These are phyloP conservation scores for Zoysia matrella DNA, from an alignment of 202 grass and related monocot species.

Conservation along the genomic window DNA sequence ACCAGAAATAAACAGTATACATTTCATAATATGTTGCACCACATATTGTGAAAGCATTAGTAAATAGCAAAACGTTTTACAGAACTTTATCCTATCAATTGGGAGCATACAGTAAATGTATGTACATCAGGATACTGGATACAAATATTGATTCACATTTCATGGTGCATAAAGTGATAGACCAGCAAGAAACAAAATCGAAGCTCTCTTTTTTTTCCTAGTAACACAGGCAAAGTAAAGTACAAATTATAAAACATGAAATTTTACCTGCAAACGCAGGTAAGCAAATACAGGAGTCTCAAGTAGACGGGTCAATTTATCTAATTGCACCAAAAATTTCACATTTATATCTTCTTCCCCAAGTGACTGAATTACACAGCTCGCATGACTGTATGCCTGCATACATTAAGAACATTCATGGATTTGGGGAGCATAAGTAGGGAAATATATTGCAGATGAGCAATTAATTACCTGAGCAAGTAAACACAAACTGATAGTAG, in stretches of 20 bases:
- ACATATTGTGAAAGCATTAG: slow-evolving; percentile 21
- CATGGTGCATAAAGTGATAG: not conserved
- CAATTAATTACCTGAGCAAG: slow-evolving; percentile 76
- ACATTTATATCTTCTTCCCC: slow-evolving; percentile 94
- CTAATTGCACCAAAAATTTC: slow-evolving; percentile 94
- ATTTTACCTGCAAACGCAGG: slow-evolving; percentile 83
- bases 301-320: slow-evolving; percentile 89
- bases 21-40: slow-evolving; percentile 32
- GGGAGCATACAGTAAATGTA: not conserved
- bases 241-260: too few species aligned
- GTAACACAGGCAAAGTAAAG: too few species aligned
- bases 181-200: slow-evolving; percentile 4
- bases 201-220: not conserved
- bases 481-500: slow-evolving; percentile 93
- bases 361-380: slow-evolving; percentile 88
- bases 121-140: slow-evolving; percentile 1
- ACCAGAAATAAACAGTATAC: not conserved
- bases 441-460: slow-evolving; percentile 41
- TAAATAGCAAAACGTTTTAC: slow-evolving; percentile 1
- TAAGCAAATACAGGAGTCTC: slow-evolving; percentile 99
- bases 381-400: slow-evolving; percentile 91
- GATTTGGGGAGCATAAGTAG: slow-evolving; percentile 46
- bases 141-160: slow-evolving; percentile 11
- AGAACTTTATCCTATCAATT: not conserved
- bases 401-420: slow-evolving; percentile 38